Conservation (phyloP, 495 filamentous ascomycete species). For the Lindgomyces ingoldianus region DNA sequence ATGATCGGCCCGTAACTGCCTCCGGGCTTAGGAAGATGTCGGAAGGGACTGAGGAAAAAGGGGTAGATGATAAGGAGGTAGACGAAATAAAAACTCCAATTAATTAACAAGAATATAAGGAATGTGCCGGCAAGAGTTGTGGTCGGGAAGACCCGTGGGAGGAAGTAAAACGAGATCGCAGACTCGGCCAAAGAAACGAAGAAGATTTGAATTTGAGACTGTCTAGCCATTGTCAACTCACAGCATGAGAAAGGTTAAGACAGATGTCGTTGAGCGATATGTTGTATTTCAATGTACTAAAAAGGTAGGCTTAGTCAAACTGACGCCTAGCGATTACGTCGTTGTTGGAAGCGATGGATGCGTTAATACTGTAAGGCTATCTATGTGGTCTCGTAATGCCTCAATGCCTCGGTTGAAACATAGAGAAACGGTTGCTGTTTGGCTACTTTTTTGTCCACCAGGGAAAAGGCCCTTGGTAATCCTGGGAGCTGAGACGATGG, state of each 20-base stretch:
- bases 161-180: conserved; percentile 5
- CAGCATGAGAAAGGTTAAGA: background rate
- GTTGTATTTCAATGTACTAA: background rate
- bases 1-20: conserved; percentile 24
- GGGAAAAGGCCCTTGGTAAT: background rate
- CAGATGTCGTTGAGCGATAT: background rate
- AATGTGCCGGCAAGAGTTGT: conserved; percentile 8
- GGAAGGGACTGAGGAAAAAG: conserved; percentile 35
- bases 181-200: conserved; percentile 21
- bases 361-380: background rate
- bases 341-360: background rate
- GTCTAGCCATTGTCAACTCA: conserved; percentile 7
- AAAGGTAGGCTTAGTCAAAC: background rate
- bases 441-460: background rate
- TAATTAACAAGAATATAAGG: conserved; percentile 13
- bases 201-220: background rate
- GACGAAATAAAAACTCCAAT: conserved; percentile 9
- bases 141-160: conserved; percentile 2
- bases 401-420: background rate
- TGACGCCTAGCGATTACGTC: background rate
- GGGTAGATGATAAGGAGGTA: conserved; percentile 31
- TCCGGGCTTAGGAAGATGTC: conserved; percentile 36
- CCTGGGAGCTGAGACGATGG: too few relatives aligned
- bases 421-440: background rate
- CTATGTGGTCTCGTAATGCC: background rate